phyloP scores from a whole-genome alignment of 345 rosid genomes.

The Linum lewisii region DNA sequence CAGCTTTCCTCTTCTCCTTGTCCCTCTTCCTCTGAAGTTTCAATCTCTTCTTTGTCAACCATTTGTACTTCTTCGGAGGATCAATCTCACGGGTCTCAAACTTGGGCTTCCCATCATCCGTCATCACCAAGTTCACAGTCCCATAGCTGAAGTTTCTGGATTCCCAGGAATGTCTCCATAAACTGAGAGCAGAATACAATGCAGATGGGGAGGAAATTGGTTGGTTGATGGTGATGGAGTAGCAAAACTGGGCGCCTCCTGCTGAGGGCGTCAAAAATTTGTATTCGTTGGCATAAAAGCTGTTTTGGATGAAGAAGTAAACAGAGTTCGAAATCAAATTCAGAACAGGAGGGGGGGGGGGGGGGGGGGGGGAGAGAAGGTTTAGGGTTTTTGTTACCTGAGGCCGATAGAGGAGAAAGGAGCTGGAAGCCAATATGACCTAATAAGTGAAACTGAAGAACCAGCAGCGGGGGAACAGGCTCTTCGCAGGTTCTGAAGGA shows the following conservation, averaged over 20 bases:
- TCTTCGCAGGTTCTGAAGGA: no score
- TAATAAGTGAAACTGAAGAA: no score
- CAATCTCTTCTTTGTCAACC: conserved; percentile 66
- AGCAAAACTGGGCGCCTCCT: conserved; percentile 9
- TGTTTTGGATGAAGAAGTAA: no score
- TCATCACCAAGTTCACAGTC: conserved; percentile 59
- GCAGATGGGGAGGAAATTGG: conserved; percentile 12
- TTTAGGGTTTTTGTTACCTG: no score
- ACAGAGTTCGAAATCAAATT: no score
- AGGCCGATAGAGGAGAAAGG: no score
- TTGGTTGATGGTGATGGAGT: not conserved
- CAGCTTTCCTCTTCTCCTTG: conserved; percentile 67
- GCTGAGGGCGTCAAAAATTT: no score
- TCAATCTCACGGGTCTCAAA: conserved; percentile 57
- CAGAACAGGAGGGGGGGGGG: no score
- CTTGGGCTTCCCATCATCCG: conserved; percentile 88
- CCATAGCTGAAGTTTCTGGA: conserved; percentile 54
- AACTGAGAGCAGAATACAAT: conserved; percentile 11
- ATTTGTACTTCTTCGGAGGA: conserved; percentile 84
- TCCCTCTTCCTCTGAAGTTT: conserved; percentile 68
- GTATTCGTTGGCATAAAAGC: no score
- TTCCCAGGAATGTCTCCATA: conserved; percentile 19
- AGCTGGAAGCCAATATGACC: no score
- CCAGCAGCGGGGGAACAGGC: no score
- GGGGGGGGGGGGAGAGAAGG: no score